These are phyloP conservation scores for Ustilago trichophora DNA, from an alignment of 1,284 basidiomycete genomes.

Conservation along the genomic window DNA sequence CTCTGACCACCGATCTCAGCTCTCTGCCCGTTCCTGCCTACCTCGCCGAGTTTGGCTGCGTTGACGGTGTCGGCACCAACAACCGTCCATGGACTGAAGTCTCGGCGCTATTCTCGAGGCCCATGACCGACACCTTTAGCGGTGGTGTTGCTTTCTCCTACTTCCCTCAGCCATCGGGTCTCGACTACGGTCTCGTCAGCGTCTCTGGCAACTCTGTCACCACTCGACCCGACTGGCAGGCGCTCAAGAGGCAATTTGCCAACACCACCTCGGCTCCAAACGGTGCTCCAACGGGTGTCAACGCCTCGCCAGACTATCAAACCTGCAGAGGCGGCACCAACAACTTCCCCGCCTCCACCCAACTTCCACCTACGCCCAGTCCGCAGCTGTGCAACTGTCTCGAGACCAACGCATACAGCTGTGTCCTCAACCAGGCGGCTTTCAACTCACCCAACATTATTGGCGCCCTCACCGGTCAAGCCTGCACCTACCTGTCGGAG, in stretches of 20 bases:
- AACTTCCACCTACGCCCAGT: slow-evolving; percentile 84
- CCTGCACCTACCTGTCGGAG: slow-evolving; percentile 75
- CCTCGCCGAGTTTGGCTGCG: slow-evolving; percentile 84
- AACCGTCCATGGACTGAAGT: slow-evolving; percentile 84
- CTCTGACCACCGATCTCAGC: slow-evolving; percentile 67
- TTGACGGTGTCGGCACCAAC: slow-evolving; percentile 72
- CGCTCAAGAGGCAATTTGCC: slow-evolving; percentile 74
- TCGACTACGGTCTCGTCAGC: slow-evolving; percentile 84
- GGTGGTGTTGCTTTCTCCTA: slow-evolving; percentile 82
- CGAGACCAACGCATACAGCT: slow-evolving; percentile 74
- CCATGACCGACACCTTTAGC: slow-evolving; percentile 82
- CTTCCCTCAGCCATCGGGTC: slow-evolving; percentile 69
- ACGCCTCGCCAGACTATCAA: slow-evolving; percentile 72
- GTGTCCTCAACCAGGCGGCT: slow-evolving; percentile 75
- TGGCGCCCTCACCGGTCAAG: slow-evolving; percentile 76
- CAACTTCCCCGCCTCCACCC: slow-evolving; percentile 75
- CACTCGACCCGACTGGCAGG: slow-evolving; percentile 75
- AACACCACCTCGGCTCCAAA: slow-evolving; percentile 74
- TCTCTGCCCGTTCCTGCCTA: slow-evolving; percentile 81
- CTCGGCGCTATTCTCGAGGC: slow-evolving; percentile 75
- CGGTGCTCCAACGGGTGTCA: slow-evolving; percentile 72
- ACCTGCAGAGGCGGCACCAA: slow-evolving; percentile 75
- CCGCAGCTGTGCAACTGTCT: slow-evolving; percentile 81
- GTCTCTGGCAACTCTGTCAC: slow-evolving; percentile 76
- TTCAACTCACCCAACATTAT: slow-evolving; percentile 75